These are phyloP conservation scores for Lippia alba DNA, from an alignment of 305 asterid species.

Conservation along the genomic window DNA sequence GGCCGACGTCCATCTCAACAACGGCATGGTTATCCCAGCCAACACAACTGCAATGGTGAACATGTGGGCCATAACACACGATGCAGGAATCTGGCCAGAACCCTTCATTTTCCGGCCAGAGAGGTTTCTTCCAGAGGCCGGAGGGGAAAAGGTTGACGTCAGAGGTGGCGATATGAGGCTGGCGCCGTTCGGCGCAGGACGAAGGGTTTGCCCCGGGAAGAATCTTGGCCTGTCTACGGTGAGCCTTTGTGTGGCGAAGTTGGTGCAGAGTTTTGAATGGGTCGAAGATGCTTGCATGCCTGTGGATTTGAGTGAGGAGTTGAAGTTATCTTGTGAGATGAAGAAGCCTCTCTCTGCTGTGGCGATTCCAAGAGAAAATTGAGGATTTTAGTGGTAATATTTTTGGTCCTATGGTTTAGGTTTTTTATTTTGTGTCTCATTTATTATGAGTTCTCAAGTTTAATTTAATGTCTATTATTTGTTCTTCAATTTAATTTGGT, in stretches of 20 bases:
- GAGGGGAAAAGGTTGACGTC: slow-evolving; percentile 49
- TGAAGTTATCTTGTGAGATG: neutral
- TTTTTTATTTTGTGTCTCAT: neutral
- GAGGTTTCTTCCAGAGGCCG: slow-evolving; percentile 45
- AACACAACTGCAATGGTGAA: slow-evolving; percentile 72
- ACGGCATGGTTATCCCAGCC: slow-evolving; percentile 62
- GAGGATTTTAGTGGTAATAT: neutral
- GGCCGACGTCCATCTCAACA: slow-evolving; percentile 50
- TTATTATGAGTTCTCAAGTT: neutral
- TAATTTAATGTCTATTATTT: neutral
- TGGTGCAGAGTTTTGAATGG: neutral
- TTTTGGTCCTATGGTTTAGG: neutral
- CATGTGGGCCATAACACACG: slow-evolving; percentile 81
- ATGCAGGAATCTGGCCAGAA: slow-evolving; percentile 48
- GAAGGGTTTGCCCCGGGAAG: neutral
- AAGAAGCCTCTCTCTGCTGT: slow-evolving; percentile 48
- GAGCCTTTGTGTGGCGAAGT: neutral
- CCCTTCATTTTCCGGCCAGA: slow-evolving; percentile 56
- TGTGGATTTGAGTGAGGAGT: neutral
- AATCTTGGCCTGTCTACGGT: neutral
- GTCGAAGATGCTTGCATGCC: neutral
- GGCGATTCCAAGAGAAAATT: slow-evolving; percentile 41
- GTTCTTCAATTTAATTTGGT: too few species aligned
- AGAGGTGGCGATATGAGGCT: slow-evolving; percentile 64
- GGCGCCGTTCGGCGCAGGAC: slow-evolving; percentile 75